phyloP scores from a whole-genome alignment of 495 filamentous ascomycete genomes.

The Hypoxylon trugodes region DNA sequence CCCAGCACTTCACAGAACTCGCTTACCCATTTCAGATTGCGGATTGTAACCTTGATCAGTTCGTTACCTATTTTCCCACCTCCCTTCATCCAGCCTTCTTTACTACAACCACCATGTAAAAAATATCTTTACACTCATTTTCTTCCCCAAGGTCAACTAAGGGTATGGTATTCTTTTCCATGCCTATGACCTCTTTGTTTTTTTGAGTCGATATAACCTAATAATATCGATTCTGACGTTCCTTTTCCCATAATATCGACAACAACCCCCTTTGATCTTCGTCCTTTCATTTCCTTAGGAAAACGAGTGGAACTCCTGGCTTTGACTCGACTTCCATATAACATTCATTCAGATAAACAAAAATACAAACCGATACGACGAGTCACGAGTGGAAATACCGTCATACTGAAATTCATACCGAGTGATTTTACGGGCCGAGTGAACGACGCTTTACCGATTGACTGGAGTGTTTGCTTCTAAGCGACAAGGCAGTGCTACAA shows the following conservation, averaged over 20 bases:
- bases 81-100: slow-evolving; percentile 15
- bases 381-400: slow-evolving; percentile 11
- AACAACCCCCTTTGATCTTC: slow-evolving; percentile 22
- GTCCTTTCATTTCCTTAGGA: slow-evolving; percentile 30
- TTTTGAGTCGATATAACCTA: slow-evolving; percentile 10
- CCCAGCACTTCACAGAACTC: slow-evolving; percentile 1
- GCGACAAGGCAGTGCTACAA: slow-evolving; percentile 23
- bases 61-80: background rate
- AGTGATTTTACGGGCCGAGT: slow-evolving; percentile 10
- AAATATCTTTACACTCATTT: too few species aligned
- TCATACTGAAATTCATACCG: slow-evolving; percentile 1
- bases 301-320: background rate
- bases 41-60: slow-evolving; percentile 2
- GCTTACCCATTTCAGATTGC: slow-evolving; percentile 17
- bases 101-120: background rate
- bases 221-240: slow-evolving; percentile 26
- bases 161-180: too few species aligned
- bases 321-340: slow-evolving; percentile 10
- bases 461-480: slow-evolving; percentile 19
- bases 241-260: slow-evolving; percentile 26
- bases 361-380: slow-evolving; percentile 9
- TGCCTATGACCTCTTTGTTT: slow-evolving; percentile 33
- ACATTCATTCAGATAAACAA: slow-evolving; percentile 14
- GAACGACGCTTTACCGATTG: slow-evolving; percentile 1
- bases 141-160: too few species aligned